Base-by-base conservation (phyloP, 768 basidiomycete genomes). In the Tubosaeta sp. region DNA sequence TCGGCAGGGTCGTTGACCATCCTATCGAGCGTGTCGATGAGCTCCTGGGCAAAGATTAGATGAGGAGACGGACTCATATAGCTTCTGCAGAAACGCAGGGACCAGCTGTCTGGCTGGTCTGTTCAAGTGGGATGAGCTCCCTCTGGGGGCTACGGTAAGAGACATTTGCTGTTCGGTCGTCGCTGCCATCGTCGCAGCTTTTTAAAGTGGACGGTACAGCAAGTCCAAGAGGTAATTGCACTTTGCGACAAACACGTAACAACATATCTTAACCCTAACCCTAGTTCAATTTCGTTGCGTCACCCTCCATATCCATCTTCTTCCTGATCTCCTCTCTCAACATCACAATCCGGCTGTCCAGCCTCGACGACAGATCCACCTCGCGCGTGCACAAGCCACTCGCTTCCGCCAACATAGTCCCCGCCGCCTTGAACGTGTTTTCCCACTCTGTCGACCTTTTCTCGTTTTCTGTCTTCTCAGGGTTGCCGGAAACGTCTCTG, bases 1-100 rank as follows among this genome's bases (percentile, higher is more conserved):
- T 92, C 90, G 34, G 79, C 76, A 3, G 83, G 76, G 68, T 97
- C 92, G 58, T 89, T 91, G 22, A 97, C 90, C 84, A 98, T 94
- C 68, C 94, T 96, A 60, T 41, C 41, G 46, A 51, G 36, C 34
- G 36, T 27, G 36, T 30, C 25, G 52, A 52, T 52, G 56, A 55
- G 41, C 9, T 29, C 43, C 44, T 47, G 18, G 42, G 22, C 48
- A 40, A 42, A 49, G 58, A 55, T 54, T 47, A 53, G 55, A 56
- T 41, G 49, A 48, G 52, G 32, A 44, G 6, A 55, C 86, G 57
- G 49, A 94, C 93, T 87, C 87, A 70, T 86, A 94, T 30, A 97
- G 78, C 70, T 97, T 97, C 70, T 94, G 90, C 13, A 96, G 76
- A 65, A 96, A 96, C 0, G 88, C 87, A 3, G 94, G 92, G 1